A percentile compares a stretch with the other conserved stretches of the same genome.
phyloP scores from a whole-genome alignment of 352 stramenopile species.

The Phytophthora ohioensis region DNA sequence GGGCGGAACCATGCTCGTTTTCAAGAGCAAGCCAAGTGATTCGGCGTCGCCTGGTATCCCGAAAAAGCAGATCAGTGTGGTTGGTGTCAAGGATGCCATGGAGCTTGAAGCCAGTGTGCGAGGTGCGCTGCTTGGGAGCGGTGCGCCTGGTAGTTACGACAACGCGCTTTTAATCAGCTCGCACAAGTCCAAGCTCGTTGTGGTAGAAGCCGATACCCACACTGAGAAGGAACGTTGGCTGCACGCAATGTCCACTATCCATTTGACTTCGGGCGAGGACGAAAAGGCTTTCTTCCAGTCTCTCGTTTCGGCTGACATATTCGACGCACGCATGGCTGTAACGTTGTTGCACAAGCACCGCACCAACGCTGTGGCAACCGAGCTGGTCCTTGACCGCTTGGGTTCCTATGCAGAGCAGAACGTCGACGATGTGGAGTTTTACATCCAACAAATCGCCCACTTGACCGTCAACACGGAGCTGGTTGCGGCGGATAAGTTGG shows the following conservation, averaged over 20 bases:
- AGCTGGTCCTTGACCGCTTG: constrained; percentile 74
- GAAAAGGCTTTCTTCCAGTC: constrained; percentile 68
- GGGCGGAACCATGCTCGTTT: constrained; percentile 63
- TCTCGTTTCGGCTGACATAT: constrained; percentile 62
- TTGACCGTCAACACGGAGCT: constrained; percentile 73
- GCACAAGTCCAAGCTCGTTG: constrained; percentile 75
- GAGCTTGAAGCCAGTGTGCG: constrained; percentile 68
- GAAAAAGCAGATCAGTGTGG: constrained; percentile 71
- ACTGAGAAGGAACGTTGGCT: constrained; percentile 84
- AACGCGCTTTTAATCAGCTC: constrained; percentile 76
- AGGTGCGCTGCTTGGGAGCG: constrained; percentile 53
- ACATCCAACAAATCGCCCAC: constrained; percentile 85
- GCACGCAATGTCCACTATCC: constrained; percentile 73
- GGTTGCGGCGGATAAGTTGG: constrained; percentile 68
- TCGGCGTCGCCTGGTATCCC: constrained; percentile 35
- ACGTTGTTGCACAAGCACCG: constrained; percentile 77
- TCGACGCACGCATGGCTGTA: constrained; percentile 77
- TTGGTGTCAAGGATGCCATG: constrained; percentile 69
- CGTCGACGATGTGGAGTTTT: constrained; percentile 86
- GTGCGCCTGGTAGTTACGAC: constrained; percentile 42
- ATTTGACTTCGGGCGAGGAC: constrained; percentile 56
- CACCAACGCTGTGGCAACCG: constrained; percentile 67
- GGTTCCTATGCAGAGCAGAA: constrained; percentile 69
- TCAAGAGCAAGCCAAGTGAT: constrained; percentile 66
- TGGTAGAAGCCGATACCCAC: constrained; percentile 72